Percentiles rank a stretch among this genome's conserved stretches.
These are phyloP conservation scores for Podospora comata DNA, from an alignment of 495 filamentous ascomycete genomes.

Conservation along the genomic window DNA sequence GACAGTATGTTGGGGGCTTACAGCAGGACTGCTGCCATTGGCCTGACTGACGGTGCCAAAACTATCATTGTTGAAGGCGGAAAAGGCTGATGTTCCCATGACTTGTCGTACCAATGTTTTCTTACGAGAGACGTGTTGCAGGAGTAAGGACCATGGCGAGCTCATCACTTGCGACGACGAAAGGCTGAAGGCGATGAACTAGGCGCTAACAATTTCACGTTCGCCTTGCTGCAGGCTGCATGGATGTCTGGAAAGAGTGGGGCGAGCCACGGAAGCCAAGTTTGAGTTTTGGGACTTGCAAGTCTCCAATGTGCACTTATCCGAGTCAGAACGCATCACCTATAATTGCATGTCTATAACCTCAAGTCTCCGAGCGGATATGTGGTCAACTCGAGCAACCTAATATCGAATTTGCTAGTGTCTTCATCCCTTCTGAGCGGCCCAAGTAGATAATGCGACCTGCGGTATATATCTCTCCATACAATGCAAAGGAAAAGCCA, in stretches of 20 bases:
- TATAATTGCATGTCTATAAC: neutral
- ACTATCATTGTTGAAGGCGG: conserved; percentile 29
- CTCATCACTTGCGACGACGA: conserved; percentile 11
- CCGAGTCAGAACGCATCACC: neutral
- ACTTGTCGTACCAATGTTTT: conserved; percentile 12
- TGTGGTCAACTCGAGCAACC: neutral
- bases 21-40: neutral
- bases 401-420: neutral
- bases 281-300: neutral
- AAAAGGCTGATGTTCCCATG: conserved; percentile 30
- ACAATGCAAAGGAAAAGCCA: neutral
- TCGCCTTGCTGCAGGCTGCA: conserved; percentile 4
- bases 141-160: conserved; percentile 20
- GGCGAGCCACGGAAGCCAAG: neutral
- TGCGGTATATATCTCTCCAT: neutral
- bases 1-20: conserved; percentile 48
- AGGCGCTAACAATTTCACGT: conserved; percentile 24
- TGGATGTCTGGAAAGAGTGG: conserved; percentile 15
- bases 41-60: conserved; percentile 19
- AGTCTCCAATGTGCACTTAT: neutral
- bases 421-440: neutral
- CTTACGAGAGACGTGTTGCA: neutral
- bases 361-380: neutral
- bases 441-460: neutral
- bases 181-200: neutral